These are phyloP conservation scores for Boletus subluridellus DNA, from an alignment of 1,284 basidiomycete species.

Conservation along the genomic window DNA sequence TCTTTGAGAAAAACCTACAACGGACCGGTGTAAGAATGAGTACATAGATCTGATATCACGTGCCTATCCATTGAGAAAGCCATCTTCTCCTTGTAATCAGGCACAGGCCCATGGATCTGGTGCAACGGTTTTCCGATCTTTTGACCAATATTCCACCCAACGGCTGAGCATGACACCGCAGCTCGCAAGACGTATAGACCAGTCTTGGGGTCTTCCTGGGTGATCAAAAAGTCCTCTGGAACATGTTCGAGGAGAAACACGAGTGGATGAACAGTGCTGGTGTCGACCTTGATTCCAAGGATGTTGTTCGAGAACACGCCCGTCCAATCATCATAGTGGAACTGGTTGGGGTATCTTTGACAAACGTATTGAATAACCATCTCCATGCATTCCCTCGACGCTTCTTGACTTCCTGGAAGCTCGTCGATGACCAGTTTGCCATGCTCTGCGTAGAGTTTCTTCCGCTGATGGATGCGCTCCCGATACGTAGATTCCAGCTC, in stretches of 20 bases:
- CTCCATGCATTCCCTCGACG: constrained; percentile 46
- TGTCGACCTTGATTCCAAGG: constrained; percentile 35
- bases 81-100: constrained; percentile 49
- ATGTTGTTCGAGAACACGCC: constrained; percentile 44
- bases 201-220: constrained; percentile 39
- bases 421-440: constrained; percentile 40
- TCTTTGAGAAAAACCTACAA: constrained; percentile 45
- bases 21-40: background rate
- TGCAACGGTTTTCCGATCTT: constrained; percentile 48
- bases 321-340: constrained; percentile 35
- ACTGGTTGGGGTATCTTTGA: constrained; percentile 46
- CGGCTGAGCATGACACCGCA: constrained; percentile 43
- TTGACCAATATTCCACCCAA: constrained; percentile 46
- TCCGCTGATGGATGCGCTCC: constrained; percentile 42
- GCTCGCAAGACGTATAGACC: constrained; percentile 44
- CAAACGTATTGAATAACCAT: constrained; percentile 51
- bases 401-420: constrained; percentile 41
- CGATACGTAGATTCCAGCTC: constrained; percentile 51
- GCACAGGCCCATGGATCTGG: constrained; percentile 46
- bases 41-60: constrained; percentile 25
- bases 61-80: constrained; percentile 45
- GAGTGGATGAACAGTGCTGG: constrained; percentile 35
- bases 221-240: constrained; percentile 50
- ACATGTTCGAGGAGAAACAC: constrained; percentile 46
- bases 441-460: constrained; percentile 36